Evolutionary conservation across 306 rosid genomes (phyloP).

Genomic region (Glycine latifolia): DNA sequence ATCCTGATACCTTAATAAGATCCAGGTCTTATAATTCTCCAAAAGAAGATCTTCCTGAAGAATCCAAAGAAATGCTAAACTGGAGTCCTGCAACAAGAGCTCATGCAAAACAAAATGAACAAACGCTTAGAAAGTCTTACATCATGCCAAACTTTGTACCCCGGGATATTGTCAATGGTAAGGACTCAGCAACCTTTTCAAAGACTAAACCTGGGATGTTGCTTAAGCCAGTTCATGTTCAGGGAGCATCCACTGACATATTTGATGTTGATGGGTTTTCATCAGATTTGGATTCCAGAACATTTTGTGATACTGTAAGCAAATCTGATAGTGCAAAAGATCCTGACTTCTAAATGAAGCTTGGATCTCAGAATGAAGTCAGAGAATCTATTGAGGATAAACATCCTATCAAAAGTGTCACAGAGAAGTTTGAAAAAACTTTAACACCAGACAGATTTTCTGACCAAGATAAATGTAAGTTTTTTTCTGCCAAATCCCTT

Average conservation of each 20-base stretch:
- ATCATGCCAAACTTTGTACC: conserved; percentile 57
- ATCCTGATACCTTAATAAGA: conserved; percentile 56
- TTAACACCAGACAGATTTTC: conserved; percentile 50
- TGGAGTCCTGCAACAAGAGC: conserved; percentile 54
- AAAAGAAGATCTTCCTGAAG: conserved; percentile 49
- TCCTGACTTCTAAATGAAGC: conserved; percentile 47
- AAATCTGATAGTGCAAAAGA: conserved; percentile 49
- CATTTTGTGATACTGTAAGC: conserved; percentile 38
- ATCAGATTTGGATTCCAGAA: conserved; percentile 50
- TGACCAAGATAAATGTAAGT: conserved; percentile 60
- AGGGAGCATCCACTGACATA: conserved; percentile 59
- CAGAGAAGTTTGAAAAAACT: conserved; percentile 54
- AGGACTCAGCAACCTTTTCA: conserved; percentile 58
- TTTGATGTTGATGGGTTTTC: conserved; percentile 59
- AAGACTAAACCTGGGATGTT: conserved; percentile 74
- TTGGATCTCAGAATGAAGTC: conserved; percentile 46
- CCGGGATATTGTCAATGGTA: conserved; percentile 58
- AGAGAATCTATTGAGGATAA: conserved; percentile 53
- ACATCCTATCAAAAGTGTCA: conserved; percentile 54
- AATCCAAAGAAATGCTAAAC: conserved; percentile 61
- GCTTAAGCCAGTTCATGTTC: conserved; percentile 68
- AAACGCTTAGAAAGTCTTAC: conserved; percentile 45
- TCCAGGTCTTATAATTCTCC: conserved; percentile 57
- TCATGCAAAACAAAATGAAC: conserved; percentile 58
- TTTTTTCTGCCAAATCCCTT: conserved; percentile 29